phyloP scores from a whole-genome alignment of 345 rosid species.

The Aegle marmelos region DNA sequence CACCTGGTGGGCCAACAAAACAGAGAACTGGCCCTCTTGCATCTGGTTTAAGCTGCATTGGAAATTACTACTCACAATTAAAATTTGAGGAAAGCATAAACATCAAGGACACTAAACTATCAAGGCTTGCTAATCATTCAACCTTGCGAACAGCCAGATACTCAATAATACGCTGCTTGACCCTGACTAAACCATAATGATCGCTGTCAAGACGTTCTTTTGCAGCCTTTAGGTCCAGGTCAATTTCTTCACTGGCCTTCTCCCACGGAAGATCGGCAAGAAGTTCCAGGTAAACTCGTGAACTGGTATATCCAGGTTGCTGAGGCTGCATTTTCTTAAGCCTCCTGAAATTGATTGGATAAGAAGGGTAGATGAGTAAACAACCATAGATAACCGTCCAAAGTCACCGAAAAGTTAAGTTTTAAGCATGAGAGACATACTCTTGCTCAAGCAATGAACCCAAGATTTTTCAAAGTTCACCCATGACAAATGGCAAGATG shows the following conservation, averaged over 20 bases:
- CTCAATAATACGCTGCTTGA: slow-evolving; percentile 96
- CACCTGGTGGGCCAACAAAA: slow-evolving; percentile 99
- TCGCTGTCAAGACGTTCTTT: slow-evolving; percentile 94
- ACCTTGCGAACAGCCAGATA: slow-evolving; percentile 99
- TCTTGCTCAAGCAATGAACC: neutral
- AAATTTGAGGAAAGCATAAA: slow-evolving; percentile 11
- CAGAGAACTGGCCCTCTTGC: slow-evolving; percentile 97
- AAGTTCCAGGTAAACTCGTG: slow-evolving; percentile 91
- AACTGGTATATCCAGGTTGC: slow-evolving; percentile 98
- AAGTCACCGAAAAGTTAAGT: neutral
- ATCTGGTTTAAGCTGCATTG: slow-evolving; percentile 93
- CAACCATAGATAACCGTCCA: slow-evolving; percentile 3
- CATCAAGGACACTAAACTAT: neutral
- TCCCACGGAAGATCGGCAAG: slow-evolving; percentile 99
- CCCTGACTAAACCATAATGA: slow-evolving; percentile 84
- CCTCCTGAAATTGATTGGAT: slow-evolving; percentile 52
- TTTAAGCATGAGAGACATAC: neutral
- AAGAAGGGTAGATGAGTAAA: slow-evolving; percentile 2
- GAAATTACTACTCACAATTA: slow-evolving; percentile 25
- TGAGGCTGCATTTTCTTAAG: slow-evolving; percentile 99
- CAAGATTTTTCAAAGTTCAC: neutral
- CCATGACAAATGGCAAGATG: neutral
- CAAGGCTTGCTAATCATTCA: slow-evolving; percentile 20
- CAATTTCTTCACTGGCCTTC: slow-evolving; percentile 80
- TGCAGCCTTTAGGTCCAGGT: slow-evolving; percentile 82